Percentiles rank a stretch among this genome's conserved stretches.
Conservation (phyloP, 306 rosid species). For the Oemleria cerasiformis region DNA sequence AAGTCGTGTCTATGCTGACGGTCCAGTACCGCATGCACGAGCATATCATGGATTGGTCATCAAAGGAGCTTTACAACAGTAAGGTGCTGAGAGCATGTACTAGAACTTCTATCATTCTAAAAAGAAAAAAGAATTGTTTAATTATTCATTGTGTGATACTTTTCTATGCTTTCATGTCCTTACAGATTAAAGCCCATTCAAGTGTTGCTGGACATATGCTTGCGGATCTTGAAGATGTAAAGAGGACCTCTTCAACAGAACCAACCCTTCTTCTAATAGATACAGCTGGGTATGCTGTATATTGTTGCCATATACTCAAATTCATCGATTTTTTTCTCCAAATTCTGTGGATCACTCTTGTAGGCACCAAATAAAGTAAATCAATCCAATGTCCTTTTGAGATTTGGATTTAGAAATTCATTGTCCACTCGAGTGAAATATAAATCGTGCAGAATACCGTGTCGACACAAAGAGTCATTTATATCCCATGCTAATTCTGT, state of each 20-base stretch:
- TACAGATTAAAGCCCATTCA: slow-evolving; percentile 85
- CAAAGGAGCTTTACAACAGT: slow-evolving; percentile 90
- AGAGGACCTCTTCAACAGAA: slow-evolving; percentile 78
- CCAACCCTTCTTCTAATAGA: slow-evolving; percentile 90
- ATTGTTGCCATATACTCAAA: slow-evolving; percentile 14
- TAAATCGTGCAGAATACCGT: neutral
- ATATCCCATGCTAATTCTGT: neutral
- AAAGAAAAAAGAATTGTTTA: neutral
- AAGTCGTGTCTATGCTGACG: slow-evolving; percentile 83
- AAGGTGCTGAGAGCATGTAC: slow-evolving; percentile 56
- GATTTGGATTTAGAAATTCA: neutral
- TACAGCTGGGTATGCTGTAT: slow-evolving; percentile 77
- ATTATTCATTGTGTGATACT: slow-evolving; percentile 6
- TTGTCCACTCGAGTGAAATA: neutral
- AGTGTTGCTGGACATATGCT: slow-evolving; percentile 87
- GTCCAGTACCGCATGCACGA: slow-evolving; percentile 98
- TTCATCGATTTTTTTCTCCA: slow-evolving; percentile 8
- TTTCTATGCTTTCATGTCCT: slow-evolving; percentile 11
- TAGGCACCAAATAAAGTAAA: slow-evolving; percentile 14
- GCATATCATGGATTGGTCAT: slow-evolving; percentile 95
- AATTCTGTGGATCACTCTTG: slow-evolving; percentile 6
- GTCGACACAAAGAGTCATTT: neutral
- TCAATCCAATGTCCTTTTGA: neutral
- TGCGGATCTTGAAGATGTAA: slow-evolving; percentile 71
- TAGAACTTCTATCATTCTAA: neutral